Conservation (phyloP, 2,329 filamentous ascomycete genomes). For the Gremmenia infestans region DNA sequence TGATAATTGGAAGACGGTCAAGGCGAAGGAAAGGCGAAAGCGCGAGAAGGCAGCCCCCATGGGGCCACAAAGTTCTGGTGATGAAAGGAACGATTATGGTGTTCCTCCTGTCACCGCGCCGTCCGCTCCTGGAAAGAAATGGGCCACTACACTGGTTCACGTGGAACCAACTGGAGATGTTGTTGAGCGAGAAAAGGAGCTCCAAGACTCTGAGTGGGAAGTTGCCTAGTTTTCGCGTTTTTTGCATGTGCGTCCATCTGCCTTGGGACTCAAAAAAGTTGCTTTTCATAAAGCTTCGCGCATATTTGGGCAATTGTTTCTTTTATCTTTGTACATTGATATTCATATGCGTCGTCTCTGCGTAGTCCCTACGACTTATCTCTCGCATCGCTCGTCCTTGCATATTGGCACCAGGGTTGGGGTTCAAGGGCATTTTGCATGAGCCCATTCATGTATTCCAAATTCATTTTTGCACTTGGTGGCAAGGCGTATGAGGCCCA, state of each 20-base stretch:
- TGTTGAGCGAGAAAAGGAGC: conserved; percentile 17
- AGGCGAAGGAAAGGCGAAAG: conserved; percentile 26
- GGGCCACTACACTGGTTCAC: conserved; percentile 15
- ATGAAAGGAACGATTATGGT: conserved; percentile 17
- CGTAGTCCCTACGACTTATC: conserved; percentile 2
- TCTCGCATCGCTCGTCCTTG: conserved; percentile 12
- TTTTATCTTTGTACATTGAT: conserved; percentile 20
- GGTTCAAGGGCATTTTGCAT: conserved; percentile 19
- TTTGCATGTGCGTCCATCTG: neutral
- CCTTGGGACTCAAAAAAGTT: neutral
- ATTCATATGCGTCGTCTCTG: conserved; percentile 8
- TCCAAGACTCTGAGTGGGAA: conserved; percentile 31
- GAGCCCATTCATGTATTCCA: conserved; percentile 15
- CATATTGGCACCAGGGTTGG: conserved; percentile 18
- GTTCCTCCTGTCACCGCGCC: conserved; percentile 17
- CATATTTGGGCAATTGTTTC: conserved; percentile 1
- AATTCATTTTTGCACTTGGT: conserved; percentile 9
- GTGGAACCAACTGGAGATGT: conserved; percentile 16
- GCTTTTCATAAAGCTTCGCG: neutral
- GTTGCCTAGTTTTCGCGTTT: conserved; percentile 21
- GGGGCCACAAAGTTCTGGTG: conserved; percentile 14
- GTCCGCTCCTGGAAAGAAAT: conserved; percentile 23
- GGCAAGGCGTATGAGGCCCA: conserved; percentile 22
- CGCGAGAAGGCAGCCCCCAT: conserved; percentile 33
- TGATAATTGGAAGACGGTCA: conserved; percentile 55